These are phyloP conservation scores for Pseudocercospora fijiensis DNA, from an alignment of 2,329 filamentous ascomycete species.

Conservation along the genomic window DNA sequence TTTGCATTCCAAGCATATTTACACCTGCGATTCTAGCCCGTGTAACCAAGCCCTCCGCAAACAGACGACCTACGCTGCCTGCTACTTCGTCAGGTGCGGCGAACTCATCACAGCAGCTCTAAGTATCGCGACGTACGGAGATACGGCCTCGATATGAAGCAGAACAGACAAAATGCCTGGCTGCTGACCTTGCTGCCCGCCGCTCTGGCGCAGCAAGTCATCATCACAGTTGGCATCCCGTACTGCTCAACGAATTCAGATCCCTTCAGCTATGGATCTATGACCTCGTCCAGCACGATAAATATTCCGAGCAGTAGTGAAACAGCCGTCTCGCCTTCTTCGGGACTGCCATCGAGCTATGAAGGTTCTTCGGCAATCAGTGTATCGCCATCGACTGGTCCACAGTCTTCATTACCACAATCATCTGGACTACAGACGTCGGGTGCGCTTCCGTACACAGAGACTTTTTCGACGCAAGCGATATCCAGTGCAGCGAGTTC, in stretches of 20 bases:
- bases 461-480: neutral
- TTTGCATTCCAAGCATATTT: conserved; percentile 9
- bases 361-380: neutral
- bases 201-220: neutral
- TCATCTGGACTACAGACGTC: neutral
- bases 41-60: neutral
- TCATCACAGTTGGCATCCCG: conserved; percentile 1
- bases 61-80: neutral
- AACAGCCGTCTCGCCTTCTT: neutral
- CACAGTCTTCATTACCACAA: neutral
- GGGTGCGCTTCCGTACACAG: neutral
- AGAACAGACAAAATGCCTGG: neutral
- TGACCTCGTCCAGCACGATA: neutral
- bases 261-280: conserved; percentile 8
- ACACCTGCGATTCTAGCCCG: neutral
- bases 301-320: neutral
- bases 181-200: neutral
- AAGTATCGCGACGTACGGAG: neutral
- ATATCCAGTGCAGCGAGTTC: neutral
- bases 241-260: conserved; percentile 3
- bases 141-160: neutral
- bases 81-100: neutral
- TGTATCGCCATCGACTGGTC: neutral
- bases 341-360: neutral
- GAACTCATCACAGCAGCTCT: neutral